phyloP scores from a whole-genome alignment of 169 alveolate species.

The Sarcocystis neurona region DNA sequence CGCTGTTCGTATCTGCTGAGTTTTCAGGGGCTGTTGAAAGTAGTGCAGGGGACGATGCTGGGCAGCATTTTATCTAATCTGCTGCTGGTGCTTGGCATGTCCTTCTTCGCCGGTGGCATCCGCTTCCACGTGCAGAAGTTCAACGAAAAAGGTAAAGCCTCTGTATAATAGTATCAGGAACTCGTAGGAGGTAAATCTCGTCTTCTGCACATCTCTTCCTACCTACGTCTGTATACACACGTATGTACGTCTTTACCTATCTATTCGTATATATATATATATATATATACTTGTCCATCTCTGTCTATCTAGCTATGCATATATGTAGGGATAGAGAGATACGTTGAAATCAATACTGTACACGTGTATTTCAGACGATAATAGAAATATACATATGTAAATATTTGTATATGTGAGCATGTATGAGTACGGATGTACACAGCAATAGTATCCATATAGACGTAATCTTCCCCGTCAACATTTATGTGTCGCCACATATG shows the following conservation, averaged over 20 bases:
- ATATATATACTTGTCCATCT: too few species aligned
- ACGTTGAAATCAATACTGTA: not conserved
- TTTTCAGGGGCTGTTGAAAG: conserved; percentile 76
- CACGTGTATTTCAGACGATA: too few species aligned
- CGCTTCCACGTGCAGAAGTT: conserved; percentile 82
- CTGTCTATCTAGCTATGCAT: not conserved
- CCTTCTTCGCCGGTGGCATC: conserved; percentile 87
- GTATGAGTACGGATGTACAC: not conserved
- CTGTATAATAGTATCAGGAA: too few species aligned
- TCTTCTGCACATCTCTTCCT: not conserved
- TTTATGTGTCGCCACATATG: too few species aligned
- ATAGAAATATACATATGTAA: too few species aligned
- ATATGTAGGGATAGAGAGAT: not conserved
- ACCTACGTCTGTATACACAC: not conserved
- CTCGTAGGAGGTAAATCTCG: too few species aligned
- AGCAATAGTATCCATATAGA: not conserved
- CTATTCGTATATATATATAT: too few species aligned
- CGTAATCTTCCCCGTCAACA: too few species aligned
- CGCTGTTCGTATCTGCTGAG: not conserved
- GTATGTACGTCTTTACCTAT: not conserved
- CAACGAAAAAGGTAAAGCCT: conserved; percentile 76
- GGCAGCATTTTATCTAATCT: conserved; percentile 85
- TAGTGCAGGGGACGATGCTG: conserved; percentile 86
- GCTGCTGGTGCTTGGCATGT: conserved; percentile 84
- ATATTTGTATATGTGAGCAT: not conserved